phyloP scores from a whole-genome alignment of 2,329 filamentous ascomycete genomes.

The Ramularia collo-cygni region DNA sequence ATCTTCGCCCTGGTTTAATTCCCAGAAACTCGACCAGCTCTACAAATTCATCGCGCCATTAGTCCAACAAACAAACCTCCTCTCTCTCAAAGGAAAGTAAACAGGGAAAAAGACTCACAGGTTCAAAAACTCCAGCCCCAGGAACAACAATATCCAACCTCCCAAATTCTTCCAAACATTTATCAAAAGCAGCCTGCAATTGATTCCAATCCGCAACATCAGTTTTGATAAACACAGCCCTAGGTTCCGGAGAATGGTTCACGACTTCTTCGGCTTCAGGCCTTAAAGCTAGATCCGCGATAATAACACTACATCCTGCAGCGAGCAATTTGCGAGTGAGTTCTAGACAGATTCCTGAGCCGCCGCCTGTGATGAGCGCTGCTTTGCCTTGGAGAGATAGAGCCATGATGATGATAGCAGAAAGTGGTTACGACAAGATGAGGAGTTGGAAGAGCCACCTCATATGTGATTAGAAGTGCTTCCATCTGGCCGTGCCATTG shows the following conservation, averaged over 20 bases:
- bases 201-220: slow-evolving; percentile 44
- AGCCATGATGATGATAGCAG: background rate
- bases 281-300: slow-evolving; percentile 39
- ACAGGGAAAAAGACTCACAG: slow-evolving; percentile 15
- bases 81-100: too few relatives aligned
- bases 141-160: slow-evolving; percentile 38
- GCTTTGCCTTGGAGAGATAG: slow-evolving; percentile 19
- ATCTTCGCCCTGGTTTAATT: background rate
- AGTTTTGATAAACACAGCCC: slow-evolving; percentile 35
- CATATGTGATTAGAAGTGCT: too few relatives aligned
- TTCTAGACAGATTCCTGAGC: slow-evolving; percentile 21
- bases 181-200: slow-evolving; percentile 41
- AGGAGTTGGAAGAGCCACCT: too few relatives aligned
- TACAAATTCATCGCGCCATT: background rate
- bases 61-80: background rate
- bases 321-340: slow-evolving; percentile 27
- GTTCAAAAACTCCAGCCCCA: slow-evolving; percentile 39
- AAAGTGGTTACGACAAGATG: background rate
- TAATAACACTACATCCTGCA: slow-evolving; percentile 36
- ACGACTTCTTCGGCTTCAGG: slow-evolving; percentile 30
- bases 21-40: slow-evolving; percentile 1
- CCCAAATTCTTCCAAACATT: slow-evolving; percentile 39
- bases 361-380: slow-evolving; percentile 23
- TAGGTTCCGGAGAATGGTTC: slow-evolving; percentile 9
- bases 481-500: too few relatives aligned